Percentiles rank a stretch among this genome's conserved stretches.
Evolutionary conservation across 2,329 filamentous ascomycete species (phyloP).

Genomic region (Claviceps sp.): DNA sequence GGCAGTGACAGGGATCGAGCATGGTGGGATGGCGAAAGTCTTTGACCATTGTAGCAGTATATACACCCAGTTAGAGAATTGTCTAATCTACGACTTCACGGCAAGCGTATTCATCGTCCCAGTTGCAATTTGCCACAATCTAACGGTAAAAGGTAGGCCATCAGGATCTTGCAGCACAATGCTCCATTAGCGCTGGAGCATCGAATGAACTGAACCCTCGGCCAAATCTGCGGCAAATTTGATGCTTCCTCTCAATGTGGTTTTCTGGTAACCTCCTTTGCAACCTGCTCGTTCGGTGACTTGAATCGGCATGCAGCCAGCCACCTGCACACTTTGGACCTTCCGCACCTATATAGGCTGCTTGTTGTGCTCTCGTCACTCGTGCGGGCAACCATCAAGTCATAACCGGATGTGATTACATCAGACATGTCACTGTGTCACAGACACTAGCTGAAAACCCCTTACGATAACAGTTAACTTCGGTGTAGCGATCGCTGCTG

Average conservation of each 20-base stretch:
- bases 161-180: too few species aligned
- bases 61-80: neutral
- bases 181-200: too few species aligned
- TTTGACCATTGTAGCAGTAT: slow-evolving; percentile 22
- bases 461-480: too few species aligned
- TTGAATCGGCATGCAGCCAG: neutral
- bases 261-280: neutral
- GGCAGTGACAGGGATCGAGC: slow-evolving; percentile 15
- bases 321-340: too few species aligned
- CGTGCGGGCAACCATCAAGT: too few species aligned
- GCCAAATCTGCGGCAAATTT: neutral
- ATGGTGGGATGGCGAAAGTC: slow-evolving; percentile 29
- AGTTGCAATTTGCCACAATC: neutral
- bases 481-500: neutral
- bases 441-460: too few species aligned
- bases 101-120: too few species aligned
- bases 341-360: too few species aligned
- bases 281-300: neutral
- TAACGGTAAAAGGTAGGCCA: neutral
- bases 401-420: neutral
- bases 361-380: too few species aligned
- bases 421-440: neutral
- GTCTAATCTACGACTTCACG: too few species aligned
- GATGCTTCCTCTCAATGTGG: neutral
- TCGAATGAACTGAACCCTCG: neutral